Base-by-base conservation (phyloP, 2,329 filamentous ascomycete species). In the Neonectria coccinea region DNA sequence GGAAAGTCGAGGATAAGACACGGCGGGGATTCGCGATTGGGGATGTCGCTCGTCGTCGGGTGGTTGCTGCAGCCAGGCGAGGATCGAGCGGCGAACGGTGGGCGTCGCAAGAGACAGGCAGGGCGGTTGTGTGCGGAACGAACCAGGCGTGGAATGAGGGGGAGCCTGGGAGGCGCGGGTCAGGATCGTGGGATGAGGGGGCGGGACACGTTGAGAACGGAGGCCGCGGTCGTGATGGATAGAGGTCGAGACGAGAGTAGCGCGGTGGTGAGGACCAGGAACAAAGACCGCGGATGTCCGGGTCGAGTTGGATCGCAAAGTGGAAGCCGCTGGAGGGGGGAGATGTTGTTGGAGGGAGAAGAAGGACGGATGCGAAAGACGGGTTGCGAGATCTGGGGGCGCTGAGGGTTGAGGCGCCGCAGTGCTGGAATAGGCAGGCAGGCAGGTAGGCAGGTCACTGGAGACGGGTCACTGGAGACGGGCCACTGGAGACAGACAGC, bases 121-220 rank as follows among this genome's bases (percentile, higher is more conserved):
- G 70, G 69, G 69, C 36, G 56, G 44, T 50, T 52, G 56, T 47
- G 56, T 55, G 66, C 62, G 63, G 62, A 70, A 69, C 56, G 62
- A 70, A 69, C 56, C 48, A 56, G 47, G 56, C 59, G 62, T 62
- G 66, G 59, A 55, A 58, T 69, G 66, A 67, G 69, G 70, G 70
- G 64, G 58, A n/a, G 36, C 36, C 33, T 39, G 36, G 39, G 39
- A 62, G 55, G 64, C 59, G 65, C 69, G 62, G 70, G 63, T 65
- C 61, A 60, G 57, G 67, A 65, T 70, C 61, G 67, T 69, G 65
- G 52, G 60, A 67, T 56, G 60, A 62, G 65, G 44, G 56, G 58
- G 62, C 59, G 53, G 65, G 54, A 67, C 58, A 57, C 44, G 51
- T 51, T 56, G 56, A 58, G 36, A 54, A 68, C 55, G 59, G 55